Conservation (phyloP, 2,329 filamentous ascomycete genomes). For the Colletotrichum spaethianum region DNA sequence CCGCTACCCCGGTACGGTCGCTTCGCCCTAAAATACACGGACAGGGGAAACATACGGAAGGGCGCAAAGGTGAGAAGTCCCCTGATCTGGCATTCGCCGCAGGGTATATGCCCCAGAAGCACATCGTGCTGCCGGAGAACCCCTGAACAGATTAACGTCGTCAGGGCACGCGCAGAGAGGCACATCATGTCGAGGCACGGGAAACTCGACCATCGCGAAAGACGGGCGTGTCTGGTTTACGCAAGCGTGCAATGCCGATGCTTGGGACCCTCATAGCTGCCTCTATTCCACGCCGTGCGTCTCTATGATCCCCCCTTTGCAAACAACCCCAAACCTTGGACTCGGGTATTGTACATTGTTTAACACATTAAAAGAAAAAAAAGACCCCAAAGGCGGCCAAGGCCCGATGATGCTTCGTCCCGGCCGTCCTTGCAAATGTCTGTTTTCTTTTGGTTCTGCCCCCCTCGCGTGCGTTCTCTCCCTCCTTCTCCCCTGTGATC, state of each 20-base stretch:
- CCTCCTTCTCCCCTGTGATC: not conserved
- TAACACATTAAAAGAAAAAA: conserved; percentile 33
- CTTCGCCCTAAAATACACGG: not conserved
- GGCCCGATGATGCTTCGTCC: conserved; percentile 9
- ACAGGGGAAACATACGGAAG: not conserved
- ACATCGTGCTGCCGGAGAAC: not conserved
- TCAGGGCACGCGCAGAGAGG: not conserved
- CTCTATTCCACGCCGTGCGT: conserved; percentile 22
- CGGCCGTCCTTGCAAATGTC: conserved; percentile 17
- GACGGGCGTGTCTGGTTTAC: not conserved
- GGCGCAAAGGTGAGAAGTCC: not conserved
- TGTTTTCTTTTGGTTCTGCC: conserved; percentile 3
- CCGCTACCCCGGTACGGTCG: too few species aligned
- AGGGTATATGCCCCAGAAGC: not conserved
- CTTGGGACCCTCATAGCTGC: conserved; percentile 15
- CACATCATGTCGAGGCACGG: not conserved
- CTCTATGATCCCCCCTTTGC: conserved; percentile 25
- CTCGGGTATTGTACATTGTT: conserved; percentile 42
- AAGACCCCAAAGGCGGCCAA: conserved; percentile 14
- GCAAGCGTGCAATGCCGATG: not conserved
- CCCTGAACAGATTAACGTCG: not conserved
- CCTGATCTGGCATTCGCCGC: not conserved
- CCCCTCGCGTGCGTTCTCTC: not conserved
- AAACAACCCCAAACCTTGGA: conserved; percentile 40
- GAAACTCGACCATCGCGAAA: not conserved